These are phyloP conservation scores for Coniochaeta prunicola DNA, from an alignment of 2,329 filamentous ascomycete genomes.

Conservation along the genomic window DNA sequence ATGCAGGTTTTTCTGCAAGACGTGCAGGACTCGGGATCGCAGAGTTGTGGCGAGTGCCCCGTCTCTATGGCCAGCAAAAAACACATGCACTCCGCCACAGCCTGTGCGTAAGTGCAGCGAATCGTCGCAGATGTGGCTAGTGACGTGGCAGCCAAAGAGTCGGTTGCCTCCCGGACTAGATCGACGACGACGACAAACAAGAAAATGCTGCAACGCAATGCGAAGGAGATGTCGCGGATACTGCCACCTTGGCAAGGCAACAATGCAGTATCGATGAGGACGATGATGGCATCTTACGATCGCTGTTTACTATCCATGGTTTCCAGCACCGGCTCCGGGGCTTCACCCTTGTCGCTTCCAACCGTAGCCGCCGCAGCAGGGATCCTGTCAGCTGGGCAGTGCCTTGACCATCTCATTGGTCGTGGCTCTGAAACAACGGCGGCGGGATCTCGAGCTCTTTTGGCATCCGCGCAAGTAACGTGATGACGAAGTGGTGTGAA, in stretches of 20 bases:
- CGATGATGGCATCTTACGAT: background rate
- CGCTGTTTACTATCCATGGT: background rate
- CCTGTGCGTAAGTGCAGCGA: slow-evolving; percentile 11
- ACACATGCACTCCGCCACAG: slow-evolving; percentile 30
- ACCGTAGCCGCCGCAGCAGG: slow-evolving; percentile 26
- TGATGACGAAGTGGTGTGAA: slow-evolving; percentile 23
- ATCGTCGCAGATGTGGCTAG: slow-evolving; percentile 27
- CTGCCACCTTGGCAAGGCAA: background rate
- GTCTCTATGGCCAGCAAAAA: background rate
- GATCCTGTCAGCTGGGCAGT: slow-evolving; percentile 18
- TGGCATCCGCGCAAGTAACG: slow-evolving; percentile 19
- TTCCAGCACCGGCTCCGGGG: background rate
- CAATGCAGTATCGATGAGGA: background rate
- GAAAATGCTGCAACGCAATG: background rate
- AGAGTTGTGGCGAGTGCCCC: slow-evolving; percentile 12
- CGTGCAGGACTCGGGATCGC: slow-evolving; percentile 4
- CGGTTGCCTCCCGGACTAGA: slow-evolving; percentile 9
- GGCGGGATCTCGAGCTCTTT: slow-evolving; percentile 18
- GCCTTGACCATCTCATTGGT: slow-evolving; percentile 24
- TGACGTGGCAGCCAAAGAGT: slow-evolving; percentile 32
- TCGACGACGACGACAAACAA: background rate
- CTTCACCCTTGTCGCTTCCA: slow-evolving; percentile 16
- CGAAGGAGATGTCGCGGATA: background rate
- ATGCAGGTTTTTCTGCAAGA: slow-evolving; percentile 8
- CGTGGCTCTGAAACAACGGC: slow-evolving; percentile 14